Base-by-base conservation (phyloP, 352 stramenopile genomes). In the Phytopythium helicoides region DNA sequence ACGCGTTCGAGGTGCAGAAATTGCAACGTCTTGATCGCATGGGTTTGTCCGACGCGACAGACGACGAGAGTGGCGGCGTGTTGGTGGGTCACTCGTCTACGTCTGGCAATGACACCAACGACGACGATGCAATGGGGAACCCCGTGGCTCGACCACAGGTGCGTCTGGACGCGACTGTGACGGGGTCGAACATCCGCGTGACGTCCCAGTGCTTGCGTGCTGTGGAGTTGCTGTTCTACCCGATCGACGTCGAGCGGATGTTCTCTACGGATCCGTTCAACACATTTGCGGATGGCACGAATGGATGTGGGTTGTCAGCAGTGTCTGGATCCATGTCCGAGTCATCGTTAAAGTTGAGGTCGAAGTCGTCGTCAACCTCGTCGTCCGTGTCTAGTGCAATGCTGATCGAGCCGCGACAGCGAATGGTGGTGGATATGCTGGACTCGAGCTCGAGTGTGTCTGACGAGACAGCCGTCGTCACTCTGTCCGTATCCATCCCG, bases 201-300 rank as follows among this genome's bases (percentile, higher is more conserved):
- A 54, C 39, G 23, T 72, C 69, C 7, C 60, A 66, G 47, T 59
- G 56, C 48, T 33, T 85, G 37, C 55, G 58, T 19, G 38, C 52
- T 2, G 80, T 68, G 22, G 57, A 81, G 19, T 40, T 90, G 25
- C 62, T 66, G 25, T 80, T 85, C 26, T 87, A 87, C 47, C 66
- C 71, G 12, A 75, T 90, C 44, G 74, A 88, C 38, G 65, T 86
- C 6, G 80, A 90, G 62, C 63, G 86, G 22, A 74, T 87, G 62
- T 90, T 90, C 51, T 88, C 75, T 5, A 74, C 64, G 0, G 64
- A 77, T 21, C 75, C 80, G 14, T 90, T 88, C 53, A 71, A 71
- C 46, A 75, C 62, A 3, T 80, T n/a, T n/a, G n/a, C n/a, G n/a
- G n/a, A n/a, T n/a, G n/a, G n/a, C n/a, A n/a, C n/a, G n/a, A n/a